Percentiles rank a stretch among this genome's conserved stretches.
These are phyloP conservation scores for Cystoderma amianthinum DNA, from an alignment of 768 basidiomycete species.

Conservation along the genomic window DNA sequence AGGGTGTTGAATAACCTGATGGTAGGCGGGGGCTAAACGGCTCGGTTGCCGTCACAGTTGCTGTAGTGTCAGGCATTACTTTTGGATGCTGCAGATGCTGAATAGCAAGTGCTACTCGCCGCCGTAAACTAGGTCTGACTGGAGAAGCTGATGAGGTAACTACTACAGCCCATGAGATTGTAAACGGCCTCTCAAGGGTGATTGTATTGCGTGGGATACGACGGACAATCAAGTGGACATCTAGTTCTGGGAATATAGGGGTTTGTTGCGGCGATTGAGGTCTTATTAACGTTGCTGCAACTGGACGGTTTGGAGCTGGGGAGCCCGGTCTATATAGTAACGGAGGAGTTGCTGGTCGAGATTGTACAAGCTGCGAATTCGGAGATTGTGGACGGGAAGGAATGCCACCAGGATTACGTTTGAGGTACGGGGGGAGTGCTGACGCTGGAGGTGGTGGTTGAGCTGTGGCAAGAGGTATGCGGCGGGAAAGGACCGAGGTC, in stretches of 20 bases:
- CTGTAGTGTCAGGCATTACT: slow-evolving; percentile 4
- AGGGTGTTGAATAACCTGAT: slow-evolving; percentile 50
- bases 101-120: slow-evolving; percentile 46
- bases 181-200: slow-evolving; percentile 52
- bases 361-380: slow-evolving; percentile 19
- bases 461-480: slow-evolving; percentile 51
- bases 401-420: slow-evolving; percentile 35
- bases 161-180: slow-evolving; percentile 44
- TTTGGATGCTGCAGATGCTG: slow-evolving; percentile 56
- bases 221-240: slow-evolving; percentile 50
- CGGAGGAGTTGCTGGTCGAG: slow-evolving; percentile 54
- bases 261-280: slow-evolving; percentile 25
- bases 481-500: slow-evolving; percentile 83
- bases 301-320: slow-evolving; percentile 37
- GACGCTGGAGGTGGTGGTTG: slow-evolving; percentile 42
- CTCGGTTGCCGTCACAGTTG: slow-evolving; percentile 13
- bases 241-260: slow-evolving; percentile 32
- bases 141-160: slow-evolving; percentile 38
- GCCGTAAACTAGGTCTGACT: slow-evolving; percentile 20
- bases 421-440: slow-evolving; percentile 76
- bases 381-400: slow-evolving; percentile 50
- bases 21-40: slow-evolving; percentile 24
- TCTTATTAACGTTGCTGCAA: slow-evolving; percentile 24
- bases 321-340: slow-evolving; percentile 28
- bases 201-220: slow-evolving; percentile 38